phyloP scores from a whole-genome alignment of 768 basidiomycete genomes.

The Termitomyces sp. region DNA sequence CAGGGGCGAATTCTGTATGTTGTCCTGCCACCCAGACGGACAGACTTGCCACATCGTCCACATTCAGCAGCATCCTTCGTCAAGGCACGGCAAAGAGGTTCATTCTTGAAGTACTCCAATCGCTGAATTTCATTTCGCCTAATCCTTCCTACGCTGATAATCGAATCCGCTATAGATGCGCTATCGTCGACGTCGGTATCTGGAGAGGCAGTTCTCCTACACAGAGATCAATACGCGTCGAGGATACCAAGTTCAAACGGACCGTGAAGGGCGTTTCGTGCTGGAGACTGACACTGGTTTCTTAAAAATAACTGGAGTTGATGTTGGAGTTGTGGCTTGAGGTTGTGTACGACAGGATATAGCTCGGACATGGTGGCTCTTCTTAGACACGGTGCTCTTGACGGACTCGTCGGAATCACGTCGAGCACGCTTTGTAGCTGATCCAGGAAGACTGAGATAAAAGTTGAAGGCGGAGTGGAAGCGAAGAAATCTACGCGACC shows the following conservation, averaged over 20 bases:
- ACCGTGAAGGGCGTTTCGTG: constrained; percentile 23
- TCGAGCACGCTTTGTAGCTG: constrained; percentile 23
- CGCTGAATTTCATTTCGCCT: constrained; percentile 61
- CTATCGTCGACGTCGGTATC: constrained; percentile 44
- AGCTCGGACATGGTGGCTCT: constrained; percentile 18
- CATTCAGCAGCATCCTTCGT: constrained; percentile 59
- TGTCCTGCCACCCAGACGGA: constrained; percentile 50
- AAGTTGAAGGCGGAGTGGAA: neutral
- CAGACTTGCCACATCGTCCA: constrained; percentile 49
- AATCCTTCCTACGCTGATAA: constrained; percentile 32
- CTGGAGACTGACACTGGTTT: constrained; percentile 15
- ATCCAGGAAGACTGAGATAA: constrained; percentile 21
- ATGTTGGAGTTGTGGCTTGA: constrained; percentile 11
- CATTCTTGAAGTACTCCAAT: constrained; percentile 57
- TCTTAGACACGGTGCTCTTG: constrained; percentile 17
- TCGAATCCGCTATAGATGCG: constrained; percentile 51
- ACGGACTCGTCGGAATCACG: constrained; percentile 13
- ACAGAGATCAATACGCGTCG: neutral
- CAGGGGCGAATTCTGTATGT: constrained; percentile 58
- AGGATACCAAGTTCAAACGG: neutral
- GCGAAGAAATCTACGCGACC: constrained; percentile 1
- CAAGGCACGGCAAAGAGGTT: constrained; percentile 50
- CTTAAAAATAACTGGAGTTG: constrained; percentile 13
- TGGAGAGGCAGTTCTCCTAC: constrained; percentile 22
- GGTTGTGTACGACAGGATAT: constrained; percentile 21